Base-by-base conservation (phyloP, 345 rosid species). In the Microthlaspi erraticum region DNA sequence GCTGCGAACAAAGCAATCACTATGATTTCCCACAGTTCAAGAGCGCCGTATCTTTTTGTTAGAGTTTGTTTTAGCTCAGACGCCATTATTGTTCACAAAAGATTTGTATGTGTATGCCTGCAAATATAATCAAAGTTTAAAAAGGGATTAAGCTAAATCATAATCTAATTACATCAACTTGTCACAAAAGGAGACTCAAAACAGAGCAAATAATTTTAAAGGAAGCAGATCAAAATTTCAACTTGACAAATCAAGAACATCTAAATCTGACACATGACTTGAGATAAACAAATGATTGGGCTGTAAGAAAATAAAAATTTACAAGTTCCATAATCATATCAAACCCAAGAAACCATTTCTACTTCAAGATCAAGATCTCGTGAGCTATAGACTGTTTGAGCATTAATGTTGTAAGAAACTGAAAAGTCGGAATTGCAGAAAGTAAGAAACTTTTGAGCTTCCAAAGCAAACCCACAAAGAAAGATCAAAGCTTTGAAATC, bases 11-110 rank as follows among this genome's bases (percentile, higher is more conserved):
- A 76, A 72, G 84, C 79, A 65, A 88, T 81, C 11, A 83, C 87
- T 53, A 88, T 78, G 78, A 87, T 68, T 64, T 85, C 90, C 98
- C 95, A 93, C 50, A 88, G 80, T 75, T 90, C 68, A 54, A 93
- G 68, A 66, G 82, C 85, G 33, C 85, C 71, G 60, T 86, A 79
- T 64, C 73, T 81, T 77, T 83, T 82, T 17, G 85, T 86, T 50
- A 93, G 79, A 64, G 78, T 71, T 8, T 53, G 55, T 71, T 86
- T 87, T 45, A 93, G 87, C 80, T 70, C 80, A 73, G 95, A 79
- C 20, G 85, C 82, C 93, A 90, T 90, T 48, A 12, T 76, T 17
- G 5, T 70, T 73, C 46, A 45, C 31, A 10, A 63, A 63, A 70
- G 41, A 74, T 77, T 74, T 32, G 59, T 48, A 66, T 66, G 12